A percentile compares a stretch with the other conserved stretches of the same genome.
Evolutionary conservation across 139 green algal species (phyloP).

Genomic region (Coelastrella sp.): DNA sequence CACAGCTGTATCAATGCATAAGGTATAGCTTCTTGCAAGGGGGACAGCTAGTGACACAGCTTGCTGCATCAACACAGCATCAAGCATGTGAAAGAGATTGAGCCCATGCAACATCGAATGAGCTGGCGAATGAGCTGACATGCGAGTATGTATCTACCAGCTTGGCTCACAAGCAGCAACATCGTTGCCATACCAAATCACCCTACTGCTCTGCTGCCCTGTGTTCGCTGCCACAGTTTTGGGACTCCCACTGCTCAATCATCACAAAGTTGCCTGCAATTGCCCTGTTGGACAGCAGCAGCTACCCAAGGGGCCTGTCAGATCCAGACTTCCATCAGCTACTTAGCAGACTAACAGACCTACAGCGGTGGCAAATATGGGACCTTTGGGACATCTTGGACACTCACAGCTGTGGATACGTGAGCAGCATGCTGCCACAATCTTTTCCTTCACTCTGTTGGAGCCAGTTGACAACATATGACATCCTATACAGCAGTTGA

Average conservation of each 20-base stretch:
- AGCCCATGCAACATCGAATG: too few species aligned
- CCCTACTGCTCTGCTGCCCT: background rate
- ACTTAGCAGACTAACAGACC: conserved; percentile 23
- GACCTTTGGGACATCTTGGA: conserved; percentile 33
- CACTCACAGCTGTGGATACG: conserved; percentile 18
- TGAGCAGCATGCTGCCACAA: background rate
- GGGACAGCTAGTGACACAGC: too few species aligned
- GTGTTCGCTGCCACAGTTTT: conserved; percentile 15
- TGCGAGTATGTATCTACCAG: too few species aligned
- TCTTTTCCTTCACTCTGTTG: background rate
- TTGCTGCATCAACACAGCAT: too few species aligned
- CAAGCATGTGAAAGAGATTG: too few species aligned
- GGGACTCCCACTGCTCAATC: conserved; percentile 39
- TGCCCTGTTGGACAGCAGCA: conserved; percentile 21
- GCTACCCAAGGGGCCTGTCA: conserved; percentile 38
- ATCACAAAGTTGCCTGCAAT: conserved; percentile 20
- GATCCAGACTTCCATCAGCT: conserved; percentile 7
- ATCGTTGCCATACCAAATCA: too few species aligned
- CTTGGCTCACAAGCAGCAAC: too few species aligned
- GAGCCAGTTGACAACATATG: background rate
- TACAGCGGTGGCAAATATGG: conserved; percentile 42
- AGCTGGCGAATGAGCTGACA: too few species aligned
- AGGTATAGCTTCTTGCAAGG: too few species aligned
- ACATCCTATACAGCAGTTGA: background rate
- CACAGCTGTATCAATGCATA: background rate